Base-by-base conservation (phyloP, 352 stramenopile genomes). In the Phytopythium aichiense region DNA sequence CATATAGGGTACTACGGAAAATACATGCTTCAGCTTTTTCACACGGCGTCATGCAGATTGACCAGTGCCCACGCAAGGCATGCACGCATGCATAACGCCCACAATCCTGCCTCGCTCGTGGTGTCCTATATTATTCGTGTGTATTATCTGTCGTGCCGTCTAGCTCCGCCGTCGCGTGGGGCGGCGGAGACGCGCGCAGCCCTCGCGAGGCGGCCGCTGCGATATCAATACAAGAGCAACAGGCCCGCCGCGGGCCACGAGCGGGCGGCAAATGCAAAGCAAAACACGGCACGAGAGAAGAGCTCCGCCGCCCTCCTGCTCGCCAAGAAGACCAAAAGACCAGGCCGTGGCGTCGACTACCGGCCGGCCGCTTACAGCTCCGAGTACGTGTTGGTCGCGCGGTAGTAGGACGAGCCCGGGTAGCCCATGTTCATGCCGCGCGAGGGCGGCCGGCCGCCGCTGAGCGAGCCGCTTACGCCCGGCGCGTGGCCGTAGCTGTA, bases 391-490 rank as follows among this genome's bases (percentile, higher is more conserved):
- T 83, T 77, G 53, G 74, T 72, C n/a, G 67, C 67, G 37, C 71
- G 74, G 60, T 84, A 75, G 71, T 87, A 77, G 11, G 74, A 73
- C 43, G 58, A 79, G 35, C 74, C 77, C 12, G 77, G 77, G 56
- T 82, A 87, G 13, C 77, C 74, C 61, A 71, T 77, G 55, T 69
- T 72, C 50, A 76, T 68, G 62, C 74, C 77, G 46, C 77, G 77
- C 46, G 68, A 55, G 16, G 67, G 65, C 55, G 68, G 46, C 13
- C 64, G 67, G 38, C 61, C 54, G 22, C 64, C 64, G 43, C 50
- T 35, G 52, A 43, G 56, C 56, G 69, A 5, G 5, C 64, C 65
- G 30, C 66, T 68, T 16, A 63, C 46, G 18, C 60, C 62, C 30
- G 74, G 63, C 30, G 63, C 59, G 11, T 64, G 23, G 20, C 71